Percentiles rank a stretch among this genome's conserved stretches.
Conservation (phyloP, 1,284 basidiomycete species). For the Xanthoconium separans region DNA sequence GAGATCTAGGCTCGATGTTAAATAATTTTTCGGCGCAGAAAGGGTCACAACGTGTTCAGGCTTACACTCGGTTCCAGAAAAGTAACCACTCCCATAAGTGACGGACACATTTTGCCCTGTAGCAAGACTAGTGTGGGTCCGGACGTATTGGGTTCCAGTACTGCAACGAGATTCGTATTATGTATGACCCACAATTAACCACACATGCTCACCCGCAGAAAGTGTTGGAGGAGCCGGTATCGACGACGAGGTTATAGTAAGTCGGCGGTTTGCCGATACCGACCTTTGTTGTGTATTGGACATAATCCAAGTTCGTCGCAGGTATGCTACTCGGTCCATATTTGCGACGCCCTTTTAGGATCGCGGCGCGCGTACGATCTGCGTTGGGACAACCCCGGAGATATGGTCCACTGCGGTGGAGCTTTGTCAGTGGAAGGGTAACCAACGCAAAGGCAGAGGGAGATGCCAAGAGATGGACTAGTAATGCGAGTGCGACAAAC, state of each 20-base stretch:
- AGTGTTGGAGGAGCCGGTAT: no score
- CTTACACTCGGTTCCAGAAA: constrained; percentile 27
- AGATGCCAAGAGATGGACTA: constrained; percentile 15
- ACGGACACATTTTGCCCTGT: constrained; percentile 26
- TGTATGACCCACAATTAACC: neutral
- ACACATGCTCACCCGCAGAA: neutral
- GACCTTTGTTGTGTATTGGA: constrained; percentile 21
- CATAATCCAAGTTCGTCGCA: constrained; percentile 19
- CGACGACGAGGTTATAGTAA: no score
- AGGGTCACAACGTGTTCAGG: constrained; percentile 12
- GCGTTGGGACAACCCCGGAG: constrained; percentile 22
- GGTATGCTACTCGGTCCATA: constrained; percentile 12
- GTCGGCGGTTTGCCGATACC: constrained; percentile 19
- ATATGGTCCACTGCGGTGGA: constrained; percentile 11
- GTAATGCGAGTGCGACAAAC: constrained; percentile 4
- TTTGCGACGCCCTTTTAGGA: constrained; percentile 7
- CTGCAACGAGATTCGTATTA: constrained; percentile 8
- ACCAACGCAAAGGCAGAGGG: constrained; percentile 8
- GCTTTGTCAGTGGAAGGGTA: constrained; percentile 15
- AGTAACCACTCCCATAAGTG: constrained; percentile 22
- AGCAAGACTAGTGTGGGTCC: constrained; percentile 22
- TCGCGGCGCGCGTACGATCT: constrained; percentile 21
- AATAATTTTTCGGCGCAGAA: neutral
- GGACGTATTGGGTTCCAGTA: constrained; percentile 14
- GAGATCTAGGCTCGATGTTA: constrained; percentile 12